phyloP scores from a whole-genome alignment of 129 eudicot species.

The Helianthus annuus region DNA sequence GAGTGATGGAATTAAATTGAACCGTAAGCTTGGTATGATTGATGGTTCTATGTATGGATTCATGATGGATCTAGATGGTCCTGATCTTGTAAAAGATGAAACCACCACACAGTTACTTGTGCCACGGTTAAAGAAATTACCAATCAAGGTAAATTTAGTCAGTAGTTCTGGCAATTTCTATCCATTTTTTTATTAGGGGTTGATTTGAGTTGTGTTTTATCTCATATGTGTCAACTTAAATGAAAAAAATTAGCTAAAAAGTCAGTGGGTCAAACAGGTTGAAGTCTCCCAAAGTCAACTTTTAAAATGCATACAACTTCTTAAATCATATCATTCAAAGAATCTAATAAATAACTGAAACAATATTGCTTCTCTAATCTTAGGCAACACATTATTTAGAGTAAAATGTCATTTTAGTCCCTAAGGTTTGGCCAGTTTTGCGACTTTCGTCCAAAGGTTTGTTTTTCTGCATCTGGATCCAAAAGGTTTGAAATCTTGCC shows the following conservation, averaged over 20 bases:
- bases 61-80: conserved; percentile 75
- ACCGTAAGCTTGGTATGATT: conserved; percentile 95
- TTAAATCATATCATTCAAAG: neutral
- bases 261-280: neutral
- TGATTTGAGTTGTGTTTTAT: neutral
- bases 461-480: too few relatives aligned
- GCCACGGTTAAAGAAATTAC: conserved; percentile 83
- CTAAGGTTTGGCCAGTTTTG: too few relatives aligned
- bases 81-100: conserved; percentile 85
- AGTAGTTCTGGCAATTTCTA: neutral
- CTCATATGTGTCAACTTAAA: neutral
- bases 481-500: too few relatives aligned
- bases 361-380: neutral
- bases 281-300: neutral
- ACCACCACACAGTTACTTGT: conserved; percentile 77
- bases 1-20: conserved; percentile 97
- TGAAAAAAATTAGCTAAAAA: neutral
- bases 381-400: neutral
- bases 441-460: too few relatives aligned
- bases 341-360: neutral
- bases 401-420: too few relatives aligned
- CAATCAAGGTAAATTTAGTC: conserved; percentile 70
- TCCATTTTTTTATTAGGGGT: neutral
- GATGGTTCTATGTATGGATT: conserved; percentile 93
- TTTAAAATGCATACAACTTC: neutral